phyloP scores from a whole-genome alignment of 371 early-diverging fungal species.

The Dinochytrium kinnereticum region DNA sequence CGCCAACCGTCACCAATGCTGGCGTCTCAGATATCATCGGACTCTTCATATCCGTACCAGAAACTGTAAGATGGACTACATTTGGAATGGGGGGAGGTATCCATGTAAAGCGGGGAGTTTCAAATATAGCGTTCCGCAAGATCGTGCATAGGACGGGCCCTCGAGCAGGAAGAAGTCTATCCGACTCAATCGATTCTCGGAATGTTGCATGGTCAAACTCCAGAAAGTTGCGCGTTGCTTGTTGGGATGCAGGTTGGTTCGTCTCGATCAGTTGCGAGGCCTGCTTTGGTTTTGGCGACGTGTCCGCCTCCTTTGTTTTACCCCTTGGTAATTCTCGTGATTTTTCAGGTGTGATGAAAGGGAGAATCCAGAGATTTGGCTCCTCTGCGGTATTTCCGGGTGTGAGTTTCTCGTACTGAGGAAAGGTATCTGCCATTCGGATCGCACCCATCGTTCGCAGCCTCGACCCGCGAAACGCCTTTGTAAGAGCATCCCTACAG shows the following conservation, averaged over 20 bases:
- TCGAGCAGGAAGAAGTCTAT: not conserved
- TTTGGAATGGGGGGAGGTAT: not conserved
- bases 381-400: not conserved
- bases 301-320: not conserved
- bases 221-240: not conserved
- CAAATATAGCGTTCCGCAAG: not conserved
- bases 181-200: not conserved
- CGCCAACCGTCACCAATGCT: not conserved
- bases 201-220: not conserved
- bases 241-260: not conserved
- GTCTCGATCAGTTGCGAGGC: not conserved
- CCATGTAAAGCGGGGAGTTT: not conserved
- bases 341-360: not conserved
- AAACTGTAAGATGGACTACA: not conserved
- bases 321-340: not conserved
- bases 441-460: conserved; percentile 4
- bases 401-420: not conserved
- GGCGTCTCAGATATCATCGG: conserved; percentile 1
- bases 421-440: not conserved
- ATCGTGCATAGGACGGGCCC: not conserved
- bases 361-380: conserved; percentile 15
- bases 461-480: conserved; percentile 23
- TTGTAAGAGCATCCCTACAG: conserved; percentile 4
- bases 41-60: not conserved
- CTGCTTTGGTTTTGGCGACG: not conserved